Conservation (phyloP, 2,329 filamentous ascomycete genomes). For the Colletotrichum sp. region DNA sequence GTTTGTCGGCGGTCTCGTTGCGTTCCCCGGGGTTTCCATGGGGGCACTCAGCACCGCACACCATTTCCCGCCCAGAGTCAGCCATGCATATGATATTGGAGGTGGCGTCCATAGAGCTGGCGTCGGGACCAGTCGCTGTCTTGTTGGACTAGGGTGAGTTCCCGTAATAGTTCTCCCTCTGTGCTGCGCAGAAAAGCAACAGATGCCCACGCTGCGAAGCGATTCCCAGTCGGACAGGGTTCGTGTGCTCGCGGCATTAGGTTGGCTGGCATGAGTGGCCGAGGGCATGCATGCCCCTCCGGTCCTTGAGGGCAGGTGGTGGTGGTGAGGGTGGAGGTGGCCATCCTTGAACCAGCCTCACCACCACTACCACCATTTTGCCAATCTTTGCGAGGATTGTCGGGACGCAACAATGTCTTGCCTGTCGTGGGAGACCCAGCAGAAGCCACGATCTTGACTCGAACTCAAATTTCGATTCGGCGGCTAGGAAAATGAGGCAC, state of each 20-base stretch:
- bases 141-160: background rate
- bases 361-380: background rate
- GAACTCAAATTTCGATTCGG: background rate
- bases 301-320: background rate
- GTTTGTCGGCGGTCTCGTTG: background rate
- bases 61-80: constrained; percentile 3
- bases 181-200: background rate
- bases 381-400: background rate
- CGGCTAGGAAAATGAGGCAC: background rate
- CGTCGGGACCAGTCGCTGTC: background rate
- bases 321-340: background rate
- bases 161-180: background rate
- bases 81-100: constrained; percentile 20
- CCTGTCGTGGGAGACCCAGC: background rate
- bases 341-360: background rate
- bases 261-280: background rate
- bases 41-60: background rate
- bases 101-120: constrained; percentile 13
- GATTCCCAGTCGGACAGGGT: background rate
- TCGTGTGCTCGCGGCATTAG: background rate
- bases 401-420: background rate
- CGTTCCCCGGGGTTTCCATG: background rate
- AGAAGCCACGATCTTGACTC: background rate
- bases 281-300: background rate
- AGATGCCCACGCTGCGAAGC: background rate